Evolutionary conservation across 768 basidiomycete species (phyloP), one percentile per base, ranked within the genome.

Genomic region (Leucocoprinus sp.): DNA sequence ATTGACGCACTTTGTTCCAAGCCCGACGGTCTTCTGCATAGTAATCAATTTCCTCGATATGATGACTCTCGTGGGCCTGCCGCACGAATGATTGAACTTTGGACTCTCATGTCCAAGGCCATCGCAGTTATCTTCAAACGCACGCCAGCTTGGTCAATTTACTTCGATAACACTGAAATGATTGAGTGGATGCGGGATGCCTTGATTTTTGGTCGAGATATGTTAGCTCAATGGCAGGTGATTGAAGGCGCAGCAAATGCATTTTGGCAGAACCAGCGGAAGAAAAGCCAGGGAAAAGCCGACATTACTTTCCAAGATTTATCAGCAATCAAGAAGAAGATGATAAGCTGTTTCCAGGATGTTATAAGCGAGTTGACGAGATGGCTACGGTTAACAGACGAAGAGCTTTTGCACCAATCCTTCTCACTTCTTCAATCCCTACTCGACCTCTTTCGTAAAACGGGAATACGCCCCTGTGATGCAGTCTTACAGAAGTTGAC

Each of bases 171-270:
- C 54, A 75, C 81, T 21, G 80, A 82, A 45, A 96, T 99, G 93
- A 74, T 86, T 11, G 75, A 81, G 24, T 99, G 96, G 96, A 98
- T 99, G 96, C 79, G 93, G 45, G 96, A 98, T 59, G 96, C 93
- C 2, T 71, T 98, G 42, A 93, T 98, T 52, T 92, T 96, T 56
- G 93, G 84, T 7, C 67, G 85, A 53, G 87, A 93, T 55, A 74
- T 96, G 69, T 64, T 96, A 37, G 83, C 79, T 2, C 82, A 91
- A 52, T 78, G 91, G 64, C 68, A 80, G 34, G 76, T 83, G 8
- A 79, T 99, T 50, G 92, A 95, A 60, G 70, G 68, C 21, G 83
- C 84, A 8, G 72, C 76, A 3, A 63, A 73, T 37, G 60, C 66
- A 8, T 48, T 42, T 31, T 35, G 14, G 33, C 46, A 41, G 23